Evolutionary conservation across 2,329 filamentous ascomycete species (phyloP), one percentile per base, ranked within the genome.

Genomic region (Cadophora sp.): DNA sequence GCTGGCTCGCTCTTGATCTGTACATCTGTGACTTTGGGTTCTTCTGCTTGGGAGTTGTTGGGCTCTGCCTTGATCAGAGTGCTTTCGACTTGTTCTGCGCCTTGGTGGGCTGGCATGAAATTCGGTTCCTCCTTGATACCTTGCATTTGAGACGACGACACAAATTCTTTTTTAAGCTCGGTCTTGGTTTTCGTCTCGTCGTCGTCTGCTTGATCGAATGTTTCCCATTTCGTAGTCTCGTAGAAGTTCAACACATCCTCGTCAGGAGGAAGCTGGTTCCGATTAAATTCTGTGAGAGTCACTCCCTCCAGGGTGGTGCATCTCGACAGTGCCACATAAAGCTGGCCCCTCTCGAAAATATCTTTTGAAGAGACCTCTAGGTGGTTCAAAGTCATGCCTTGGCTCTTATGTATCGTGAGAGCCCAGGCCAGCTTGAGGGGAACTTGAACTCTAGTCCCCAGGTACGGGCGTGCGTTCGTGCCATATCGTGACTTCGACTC

Each of bases 391-490:
- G 94, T 97, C 80, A 97, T 94, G 1, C 94, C 94, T 77, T 97
- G 94, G 0, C 95, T 94, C 80, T 98, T 98, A 83, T 99, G 96
- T 67, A 99, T 98, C 0, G 93, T 97, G 37, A 98, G 81, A 1
- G 96, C 95, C 96, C 96, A 98, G 0, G 94, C 95, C 26, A 98
- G 84, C 65, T 97, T 97, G 59, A 98, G 84, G 0, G 96, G 96
- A 5, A 88, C 80, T 68, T 88, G 85, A 4, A 73, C 75, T 26
- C 79, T 55, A 24, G 67, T 72, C 1, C 72, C 68, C 0, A 72
- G 37, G 58, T 75, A 76, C 24, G 68, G 65, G 24, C 68, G 67
- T 2, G 48, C 12, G 5, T 59, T 63, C 0, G 59, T 50, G 4
- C 71, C 71, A 43, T 67, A 67, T 5, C 63, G 53, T 12, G 66